Conservation (phyloP, 2,329 filamentous ascomycete genomes). For the Botryosphaeria dothidea region DNA sequence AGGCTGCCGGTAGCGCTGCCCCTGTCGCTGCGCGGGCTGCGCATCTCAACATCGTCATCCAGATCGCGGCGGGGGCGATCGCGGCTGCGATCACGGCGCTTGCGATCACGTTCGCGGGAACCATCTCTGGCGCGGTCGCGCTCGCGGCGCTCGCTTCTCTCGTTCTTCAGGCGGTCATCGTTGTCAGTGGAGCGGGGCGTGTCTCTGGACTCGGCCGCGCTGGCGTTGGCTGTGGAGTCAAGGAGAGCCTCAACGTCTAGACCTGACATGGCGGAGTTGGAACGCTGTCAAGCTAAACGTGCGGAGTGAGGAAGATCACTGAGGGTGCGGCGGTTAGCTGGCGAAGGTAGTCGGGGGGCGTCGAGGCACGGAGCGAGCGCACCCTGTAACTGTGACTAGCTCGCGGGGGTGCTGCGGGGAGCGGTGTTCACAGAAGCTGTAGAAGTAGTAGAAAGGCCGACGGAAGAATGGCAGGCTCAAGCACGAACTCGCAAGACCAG, state of each 20-base stretch:
- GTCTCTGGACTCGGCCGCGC: conserved; percentile 34
- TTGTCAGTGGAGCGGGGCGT: conserved; percentile 53
- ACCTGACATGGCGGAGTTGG: conserved; percentile 58
- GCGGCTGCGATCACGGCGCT: conserved; percentile 28
- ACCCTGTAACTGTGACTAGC: conserved; percentile 19
- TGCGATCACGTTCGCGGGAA: conserved; percentile 29
- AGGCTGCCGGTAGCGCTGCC: conserved; percentile 41
- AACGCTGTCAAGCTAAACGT: conserved; percentile 19
- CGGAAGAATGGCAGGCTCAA: neutral
- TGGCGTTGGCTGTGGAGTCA: conserved; percentile 73
- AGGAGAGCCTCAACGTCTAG: conserved; percentile 88
- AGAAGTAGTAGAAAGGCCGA: neutral
- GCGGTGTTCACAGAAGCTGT: neutral
- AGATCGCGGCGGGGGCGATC: conserved; percentile 28
- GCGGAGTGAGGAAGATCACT: conserved; percentile 21
- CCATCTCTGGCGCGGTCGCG: conserved; percentile 31
- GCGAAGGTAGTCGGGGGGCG: conserved; percentile 1
- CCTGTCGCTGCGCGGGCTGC: conserved; percentile 26
- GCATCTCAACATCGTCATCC: conserved; percentile 40
- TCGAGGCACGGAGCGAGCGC: conserved; percentile 4
- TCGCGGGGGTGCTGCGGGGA: conserved; percentile 2
- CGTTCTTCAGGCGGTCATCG: conserved; percentile 37
- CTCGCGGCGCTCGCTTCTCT: conserved; percentile 35
- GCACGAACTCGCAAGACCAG: neutral
- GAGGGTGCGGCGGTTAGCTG: conserved; percentile 12